phyloP scores from a whole-genome alignment of 345 rosid genomes.

The Lumnitzera littorea region DNA sequence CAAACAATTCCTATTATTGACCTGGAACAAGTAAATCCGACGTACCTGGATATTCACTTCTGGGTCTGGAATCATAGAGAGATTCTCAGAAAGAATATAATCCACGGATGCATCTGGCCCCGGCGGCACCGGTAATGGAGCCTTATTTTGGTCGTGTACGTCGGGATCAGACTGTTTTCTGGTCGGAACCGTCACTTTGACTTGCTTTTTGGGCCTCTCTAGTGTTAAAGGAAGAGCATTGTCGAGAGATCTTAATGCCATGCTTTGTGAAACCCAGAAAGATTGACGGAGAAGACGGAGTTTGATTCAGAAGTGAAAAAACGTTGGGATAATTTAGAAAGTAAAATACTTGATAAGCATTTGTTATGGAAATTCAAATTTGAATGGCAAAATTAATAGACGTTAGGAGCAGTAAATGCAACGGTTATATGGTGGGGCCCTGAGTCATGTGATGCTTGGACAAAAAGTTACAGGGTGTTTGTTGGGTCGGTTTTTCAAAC shows the following conservation, averaged over 20 bases:
- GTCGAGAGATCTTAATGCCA: slow-evolving; percentile 85
- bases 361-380: neutral
- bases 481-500: no score
- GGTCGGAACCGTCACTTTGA: slow-evolving; percentile 26
- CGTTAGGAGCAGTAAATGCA: neutral
- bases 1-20: neutral
- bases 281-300: neutral
- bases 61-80: slow-evolving; percentile 44
- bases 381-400: neutral
- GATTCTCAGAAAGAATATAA: slow-evolving; percentile 59
- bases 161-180: slow-evolving; percentile 25
- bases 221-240: slow-evolving; percentile 55
- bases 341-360: neutral
- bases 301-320: neutral
- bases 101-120: slow-evolving; percentile 51
- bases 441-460: no score
- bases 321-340: neutral
- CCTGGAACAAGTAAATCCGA: neutral
- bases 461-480: no score
- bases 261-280: slow-evolving; percentile 8
- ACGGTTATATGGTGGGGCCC: slow-evolving; percentile 4
- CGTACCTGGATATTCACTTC: slow-evolving; percentile 39
- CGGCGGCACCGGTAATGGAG: slow-evolving; percentile 21
- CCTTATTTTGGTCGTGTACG: slow-evolving; percentile 56
- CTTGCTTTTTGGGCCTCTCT: slow-evolving; percentile 65